These are phyloP conservation scores for Lavandula angustifolia DNA, from an alignment of 257 asterid species.

Conservation along the genomic window DNA sequence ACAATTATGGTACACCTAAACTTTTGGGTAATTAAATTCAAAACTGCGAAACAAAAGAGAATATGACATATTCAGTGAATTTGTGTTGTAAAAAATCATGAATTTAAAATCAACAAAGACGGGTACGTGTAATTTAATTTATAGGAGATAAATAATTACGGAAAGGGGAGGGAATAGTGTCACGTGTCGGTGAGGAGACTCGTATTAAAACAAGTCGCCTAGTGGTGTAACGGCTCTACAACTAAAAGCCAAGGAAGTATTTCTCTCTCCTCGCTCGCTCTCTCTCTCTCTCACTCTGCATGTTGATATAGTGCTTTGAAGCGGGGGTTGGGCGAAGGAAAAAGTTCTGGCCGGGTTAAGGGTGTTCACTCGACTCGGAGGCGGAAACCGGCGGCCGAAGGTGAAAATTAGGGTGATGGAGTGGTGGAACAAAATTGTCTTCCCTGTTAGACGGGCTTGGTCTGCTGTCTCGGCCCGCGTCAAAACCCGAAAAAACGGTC, in stretches of 20 bases:
- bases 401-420: constrained; percentile 60
- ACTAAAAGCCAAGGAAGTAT: constrained; percentile 24
- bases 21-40: too few species aligned
- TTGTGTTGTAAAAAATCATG: background rate
- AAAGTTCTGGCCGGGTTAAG: constrained; percentile 74
- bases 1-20: too few species aligned
- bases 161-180: constrained; percentile 34
- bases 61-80: too few species aligned
- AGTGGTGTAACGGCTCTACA: constrained; percentile 48
- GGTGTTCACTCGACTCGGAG: constrained; percentile 59
- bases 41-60: too few species aligned
- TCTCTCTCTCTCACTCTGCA: constrained; percentile 26
- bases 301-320: constrained; percentile 17
- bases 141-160: background rate
- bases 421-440: constrained; percentile 75
- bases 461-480: constrained; percentile 62
- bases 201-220: constrained; percentile 26
- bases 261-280: constrained; percentile 17
- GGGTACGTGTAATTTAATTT: too few species aligned
- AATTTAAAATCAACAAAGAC: too few species aligned
- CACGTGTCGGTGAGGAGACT: constrained; percentile 65
- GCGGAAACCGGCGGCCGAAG: constrained; percentile 55
- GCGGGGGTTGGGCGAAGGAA: background rate
- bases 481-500: constrained; percentile 69
- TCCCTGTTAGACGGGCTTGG: constrained; percentile 79